Percentiles rank a stretch among this genome's conserved stretches.
phyloP scores from a whole-genome alignment of 2,329 filamentous ascomycete species.

The Curvularia sp. region DNA sequence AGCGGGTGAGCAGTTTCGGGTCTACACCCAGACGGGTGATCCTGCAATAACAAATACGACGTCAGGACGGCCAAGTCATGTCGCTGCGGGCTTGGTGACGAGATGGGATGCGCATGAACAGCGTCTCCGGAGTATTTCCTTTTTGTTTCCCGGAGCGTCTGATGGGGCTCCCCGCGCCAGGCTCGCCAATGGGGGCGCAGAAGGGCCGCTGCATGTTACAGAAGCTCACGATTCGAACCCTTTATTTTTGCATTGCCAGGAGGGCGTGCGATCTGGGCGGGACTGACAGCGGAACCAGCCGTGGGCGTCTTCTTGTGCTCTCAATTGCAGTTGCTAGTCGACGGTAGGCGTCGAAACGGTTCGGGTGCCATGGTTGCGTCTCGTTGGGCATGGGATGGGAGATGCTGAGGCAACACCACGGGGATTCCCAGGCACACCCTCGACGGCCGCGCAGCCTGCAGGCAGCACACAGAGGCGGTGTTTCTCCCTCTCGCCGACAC shows the following conservation, averaged over 20 bases:
- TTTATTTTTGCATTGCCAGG: slow-evolving; percentile 5
- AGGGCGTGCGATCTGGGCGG: slow-evolving; percentile 3
- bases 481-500: neutral
- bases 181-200: slow-evolving; percentile 10
- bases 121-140: slow-evolving; percentile 15
- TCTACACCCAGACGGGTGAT: neutral
- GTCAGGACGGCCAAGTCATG: too few relatives aligned
- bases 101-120: slow-evolving; percentile 10
- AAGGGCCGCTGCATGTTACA: slow-evolving; percentile 15
- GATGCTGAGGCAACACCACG: slow-evolving; percentile 6
- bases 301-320: neutral
- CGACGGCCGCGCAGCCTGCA: neutral
- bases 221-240: slow-evolving; percentile 5
- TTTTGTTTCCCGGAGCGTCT: slow-evolving; percentile 21
- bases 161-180: slow-evolving; percentile 8
- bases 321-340: neutral
- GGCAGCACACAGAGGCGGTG: too few relatives aligned
- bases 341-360: neutral
- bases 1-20: slow-evolving; percentile 5
- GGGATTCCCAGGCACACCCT: slow-evolving; percentile 4
- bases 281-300: slow-evolving; percentile 3
- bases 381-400: neutral
- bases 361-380: neutral
- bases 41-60: slow-evolving; percentile 16
- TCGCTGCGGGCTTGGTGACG: neutral